Conservation (phyloP, 768 basidiomycete species). For the Tricholoma sp. region DNA sequence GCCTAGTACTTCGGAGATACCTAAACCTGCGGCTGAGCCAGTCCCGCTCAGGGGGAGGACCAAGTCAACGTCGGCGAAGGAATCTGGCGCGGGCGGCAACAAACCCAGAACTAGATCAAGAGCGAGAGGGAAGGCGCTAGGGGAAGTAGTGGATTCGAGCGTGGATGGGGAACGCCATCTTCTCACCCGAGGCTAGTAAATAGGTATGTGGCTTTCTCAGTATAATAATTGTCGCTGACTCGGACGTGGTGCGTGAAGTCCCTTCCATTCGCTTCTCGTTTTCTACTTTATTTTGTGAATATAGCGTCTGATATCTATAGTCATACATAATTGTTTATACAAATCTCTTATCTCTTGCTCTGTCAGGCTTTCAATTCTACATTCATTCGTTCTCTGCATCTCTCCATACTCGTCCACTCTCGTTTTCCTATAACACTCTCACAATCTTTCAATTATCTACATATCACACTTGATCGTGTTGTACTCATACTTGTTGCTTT, state of each 20-base stretch:
- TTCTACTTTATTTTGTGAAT: background rate
- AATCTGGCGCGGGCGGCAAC: constrained; percentile 5
- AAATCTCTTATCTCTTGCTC: background rate
- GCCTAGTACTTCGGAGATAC: constrained; percentile 1
- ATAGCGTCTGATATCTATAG: background rate
- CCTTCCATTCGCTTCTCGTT: background rate
- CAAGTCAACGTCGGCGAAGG: constrained; percentile 4
- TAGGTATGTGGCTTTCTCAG: background rate
- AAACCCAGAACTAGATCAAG: constrained; percentile 6
- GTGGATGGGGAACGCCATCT: constrained; percentile 25
- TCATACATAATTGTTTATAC: background rate
- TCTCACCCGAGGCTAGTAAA: background rate
- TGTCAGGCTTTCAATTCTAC: background rate
- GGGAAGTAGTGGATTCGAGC: constrained; percentile 30
- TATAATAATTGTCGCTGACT: background rate
- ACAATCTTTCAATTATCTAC: background rate
- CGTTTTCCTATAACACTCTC: background rate
- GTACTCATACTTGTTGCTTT: too few species aligned
- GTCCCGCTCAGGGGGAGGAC: constrained; percentile 2
- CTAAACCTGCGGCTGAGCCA: background rate
- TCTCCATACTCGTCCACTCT: background rate
- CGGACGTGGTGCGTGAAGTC: background rate
- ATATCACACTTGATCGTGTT: background rate
- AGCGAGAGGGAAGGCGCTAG: constrained; percentile 16
- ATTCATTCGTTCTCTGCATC: background rate